Evolutionary conservation across 2,329 filamentous ascomycete species (phyloP).

Genomic region (Stagonosporopsis rhizophila): DNA sequence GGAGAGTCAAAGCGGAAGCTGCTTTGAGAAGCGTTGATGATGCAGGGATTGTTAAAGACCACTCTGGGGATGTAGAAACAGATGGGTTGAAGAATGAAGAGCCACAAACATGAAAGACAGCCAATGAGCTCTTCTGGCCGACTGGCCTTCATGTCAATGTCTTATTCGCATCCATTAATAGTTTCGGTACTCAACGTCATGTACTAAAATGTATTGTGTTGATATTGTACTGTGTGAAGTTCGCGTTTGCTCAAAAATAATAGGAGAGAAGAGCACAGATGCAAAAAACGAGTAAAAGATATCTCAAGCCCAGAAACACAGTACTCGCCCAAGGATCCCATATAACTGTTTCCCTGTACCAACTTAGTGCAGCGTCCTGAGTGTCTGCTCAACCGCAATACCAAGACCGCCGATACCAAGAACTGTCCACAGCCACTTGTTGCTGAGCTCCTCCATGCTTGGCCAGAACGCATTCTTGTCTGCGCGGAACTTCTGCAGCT

Average conservation of each 20-base stretch:
- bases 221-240: background rate
- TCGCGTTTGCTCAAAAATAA: background rate
- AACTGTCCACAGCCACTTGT: conserved; percentile 65
- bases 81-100: background rate
- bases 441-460: conserved; percentile 55
- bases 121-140: too few species aligned
- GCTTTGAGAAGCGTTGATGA: background rate
- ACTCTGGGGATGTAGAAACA: background rate
- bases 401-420: conserved; percentile 59
- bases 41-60: background rate
- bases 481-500: conserved; percentile 60
- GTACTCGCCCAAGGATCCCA: background rate
- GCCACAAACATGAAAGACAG: background rate
- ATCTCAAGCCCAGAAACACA: background rate
- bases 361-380: conserved; percentile 42
- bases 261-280: background rate
- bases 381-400: conserved; percentile 56
- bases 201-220: background rate
- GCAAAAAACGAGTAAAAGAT: background rate
- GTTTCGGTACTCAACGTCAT: background rate
- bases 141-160: background rate
- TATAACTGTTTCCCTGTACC: background rate
- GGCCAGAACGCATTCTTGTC: conserved; percentile 70
- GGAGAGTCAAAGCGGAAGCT: background rate
- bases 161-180: background rate